Evolutionary conservation across 148 eudicot genomes (phyloP).

Genomic region (Oxyria digyna): DNA sequence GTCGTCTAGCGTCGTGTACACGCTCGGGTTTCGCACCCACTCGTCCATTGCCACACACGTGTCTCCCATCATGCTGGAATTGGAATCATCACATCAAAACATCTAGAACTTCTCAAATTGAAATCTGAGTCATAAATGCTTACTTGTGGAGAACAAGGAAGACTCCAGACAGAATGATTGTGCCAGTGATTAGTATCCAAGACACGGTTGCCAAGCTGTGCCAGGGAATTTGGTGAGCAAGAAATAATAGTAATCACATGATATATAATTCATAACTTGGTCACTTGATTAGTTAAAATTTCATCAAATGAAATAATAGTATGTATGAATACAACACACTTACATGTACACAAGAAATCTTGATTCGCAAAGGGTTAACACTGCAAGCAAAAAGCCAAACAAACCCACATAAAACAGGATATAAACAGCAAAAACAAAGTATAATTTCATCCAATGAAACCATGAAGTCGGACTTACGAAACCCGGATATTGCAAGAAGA

Average conservation of each 20-base stretch:
- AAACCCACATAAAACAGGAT: not conserved
- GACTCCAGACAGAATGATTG: conserved; percentile 61
- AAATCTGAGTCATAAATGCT: conserved; percentile 12
- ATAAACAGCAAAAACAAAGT: not conserved
- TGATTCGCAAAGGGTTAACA: conserved; percentile 52
- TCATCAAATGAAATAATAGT: no score
- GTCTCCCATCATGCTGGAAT: conserved; percentile 31
- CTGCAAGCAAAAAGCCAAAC: conserved; percentile 29
- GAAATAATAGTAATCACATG: no score
- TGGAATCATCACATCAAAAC: not conserved
- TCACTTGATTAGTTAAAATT: no score
- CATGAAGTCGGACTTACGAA: conserved; percentile 38
- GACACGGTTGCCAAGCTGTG: conserved; percentile 70
- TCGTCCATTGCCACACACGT: conserved; percentile 84
- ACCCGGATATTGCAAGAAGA: conserved; percentile 54
- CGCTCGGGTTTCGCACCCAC: conserved; percentile 72
- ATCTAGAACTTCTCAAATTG: not conserved
- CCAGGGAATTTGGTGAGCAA: not conserved
- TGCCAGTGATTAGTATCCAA: conserved; percentile 64
- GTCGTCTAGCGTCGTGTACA: conserved; percentile 70
- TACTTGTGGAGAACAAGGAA: conserved; percentile 89
- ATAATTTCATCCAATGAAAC: not conserved
- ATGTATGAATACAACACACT: no score
- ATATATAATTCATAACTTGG: no score
- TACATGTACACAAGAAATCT: conserved; percentile 75